Conservation (phyloP, 352 stramenopile genomes). For the Pythium graminicola region DNA sequence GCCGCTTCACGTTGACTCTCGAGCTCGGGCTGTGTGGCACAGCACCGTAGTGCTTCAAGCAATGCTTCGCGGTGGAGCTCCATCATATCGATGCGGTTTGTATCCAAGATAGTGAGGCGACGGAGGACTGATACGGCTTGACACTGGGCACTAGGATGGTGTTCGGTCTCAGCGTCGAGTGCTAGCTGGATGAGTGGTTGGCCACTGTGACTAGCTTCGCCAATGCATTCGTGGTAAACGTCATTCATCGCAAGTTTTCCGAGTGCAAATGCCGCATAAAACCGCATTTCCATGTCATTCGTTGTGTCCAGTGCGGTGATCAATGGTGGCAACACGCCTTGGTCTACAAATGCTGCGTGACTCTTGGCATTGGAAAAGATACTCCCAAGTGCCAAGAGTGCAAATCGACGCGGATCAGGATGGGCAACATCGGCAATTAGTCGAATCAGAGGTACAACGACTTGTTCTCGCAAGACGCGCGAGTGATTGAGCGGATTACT, state of each 20-base stretch:
- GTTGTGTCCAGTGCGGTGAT: conserved; percentile 48
- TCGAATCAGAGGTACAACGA: conserved; percentile 48
- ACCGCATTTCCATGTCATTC: conserved; percentile 87
- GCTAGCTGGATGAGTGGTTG: conserved; percentile 49
- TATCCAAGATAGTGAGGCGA: conserved; percentile 70
- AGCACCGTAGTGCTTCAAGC: conserved; percentile 44
- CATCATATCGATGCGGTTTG: conserved; percentile 85
- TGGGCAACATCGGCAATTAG: conserved; percentile 37
- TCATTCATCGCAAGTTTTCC: conserved; percentile 90
- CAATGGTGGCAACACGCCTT: conserved; percentile 63
- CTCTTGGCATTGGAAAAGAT: conserved; percentile 61
- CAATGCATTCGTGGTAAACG: conserved; percentile 58
- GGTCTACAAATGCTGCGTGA: conserved; percentile 65
- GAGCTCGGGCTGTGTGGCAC: conserved; percentile 41
- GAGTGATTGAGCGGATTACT: conserved; percentile 77
- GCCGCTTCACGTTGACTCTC: conserved; percentile 89
- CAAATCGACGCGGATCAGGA: conserved; percentile 64
- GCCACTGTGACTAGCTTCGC: conserved; percentile 41
- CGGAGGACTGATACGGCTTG: conserved; percentile 90
- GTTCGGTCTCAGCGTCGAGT: conserved; percentile 36
- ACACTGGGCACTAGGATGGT: conserved; percentile 60
- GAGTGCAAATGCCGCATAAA: conserved; percentile 90
- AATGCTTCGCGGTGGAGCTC: conserved; percentile 39
- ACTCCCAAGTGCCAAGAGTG: conserved; percentile 79
- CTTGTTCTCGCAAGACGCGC: conserved; percentile 53